phyloP scores from a whole-genome alignment of 1,284 basidiomycete genomes.

The Microbotryum silenes-acaulis region DNA sequence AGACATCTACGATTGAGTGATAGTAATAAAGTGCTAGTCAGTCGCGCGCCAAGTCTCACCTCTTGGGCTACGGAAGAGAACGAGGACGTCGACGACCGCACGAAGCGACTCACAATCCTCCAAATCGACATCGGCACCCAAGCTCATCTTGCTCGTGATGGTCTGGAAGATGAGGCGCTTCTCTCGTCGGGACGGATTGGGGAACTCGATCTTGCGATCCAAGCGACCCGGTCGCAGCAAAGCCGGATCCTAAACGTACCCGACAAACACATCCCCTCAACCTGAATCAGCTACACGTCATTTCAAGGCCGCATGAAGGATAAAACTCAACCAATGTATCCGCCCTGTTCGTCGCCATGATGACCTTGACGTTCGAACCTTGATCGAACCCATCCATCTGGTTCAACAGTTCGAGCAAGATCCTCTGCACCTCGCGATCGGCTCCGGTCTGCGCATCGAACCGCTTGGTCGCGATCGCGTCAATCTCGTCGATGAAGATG shows the following conservation, averaged over 20 bases:
- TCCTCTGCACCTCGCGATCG: slow-evolving; percentile 97
- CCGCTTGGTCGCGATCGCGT: slow-evolving; percentile 98
- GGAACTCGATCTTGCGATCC: slow-evolving; percentile 99
- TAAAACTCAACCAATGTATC: slow-evolving; percentile 57
- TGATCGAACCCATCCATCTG: slow-evolving; percentile 99
- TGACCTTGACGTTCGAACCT: slow-evolving; percentile 97
- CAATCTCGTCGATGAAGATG: slow-evolving; percentile 98
- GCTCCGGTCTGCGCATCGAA: slow-evolving; percentile 99
- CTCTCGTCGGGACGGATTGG: slow-evolving; percentile 85
- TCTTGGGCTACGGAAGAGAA: not conserved
- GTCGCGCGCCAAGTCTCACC: not conserved
- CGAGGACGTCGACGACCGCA: not conserved
- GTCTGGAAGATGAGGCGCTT: slow-evolving; percentile 98
- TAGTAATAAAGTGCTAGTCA: slow-evolving; percentile 1
- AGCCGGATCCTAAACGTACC: slow-evolving; percentile 61
- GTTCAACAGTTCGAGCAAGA: slow-evolving; percentile 93
- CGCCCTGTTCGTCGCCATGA: slow-evolving; percentile 96
- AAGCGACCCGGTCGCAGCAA: slow-evolving; percentile 93
- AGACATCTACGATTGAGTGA: slow-evolving; percentile 61
- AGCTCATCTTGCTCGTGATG: slow-evolving; percentile 93
- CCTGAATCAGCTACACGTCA: not conserved
- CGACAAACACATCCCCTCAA: not conserved
- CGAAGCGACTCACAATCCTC: slow-evolving; percentile 73
- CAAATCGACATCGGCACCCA: slow-evolving; percentile 93
- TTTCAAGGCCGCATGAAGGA: not conserved